A percentile compares a stretch with the other conserved stretches of the same genome.
Evolutionary conservation across 176 grass and related monocot species (phyloP).

Genomic region (Musa itinerans): DNA sequence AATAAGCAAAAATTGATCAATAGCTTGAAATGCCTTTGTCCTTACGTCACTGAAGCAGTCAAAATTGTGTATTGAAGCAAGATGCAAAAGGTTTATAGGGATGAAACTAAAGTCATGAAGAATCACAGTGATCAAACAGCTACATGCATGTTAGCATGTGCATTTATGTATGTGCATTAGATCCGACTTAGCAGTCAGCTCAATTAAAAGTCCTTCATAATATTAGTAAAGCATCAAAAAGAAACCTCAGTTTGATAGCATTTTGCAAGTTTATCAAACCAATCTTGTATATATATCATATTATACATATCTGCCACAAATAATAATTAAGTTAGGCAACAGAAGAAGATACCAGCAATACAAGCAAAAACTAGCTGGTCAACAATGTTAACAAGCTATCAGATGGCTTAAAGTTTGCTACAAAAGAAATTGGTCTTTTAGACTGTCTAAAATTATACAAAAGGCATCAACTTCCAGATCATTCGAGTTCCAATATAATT

Average conservation of each 20-base stretch:
- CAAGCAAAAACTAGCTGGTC: not conserved
- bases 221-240: not conserved
- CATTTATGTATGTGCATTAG: not conserved
- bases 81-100: not conserved
- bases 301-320: not conserved
- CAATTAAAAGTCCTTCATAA: not conserved
- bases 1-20: constrained; percentile 88
- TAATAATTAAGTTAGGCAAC: not conserved
- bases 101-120: constrained; percentile 4
- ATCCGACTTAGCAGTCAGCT: not conserved
- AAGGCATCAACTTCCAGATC: not conserved
- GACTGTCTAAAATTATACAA: not conserved
- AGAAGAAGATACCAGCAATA: not conserved
- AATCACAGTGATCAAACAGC: not conserved
- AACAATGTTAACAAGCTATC: not conserved
- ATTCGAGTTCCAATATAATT: too few relatives aligned
- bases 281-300: not conserved
- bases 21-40: constrained; percentile 92
- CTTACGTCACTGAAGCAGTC: constrained; percentile 66
- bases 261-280: not conserved
- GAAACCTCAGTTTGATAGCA: not conserved
- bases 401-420: not conserved
- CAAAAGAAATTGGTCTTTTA: not conserved
- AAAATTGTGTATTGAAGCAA: constrained; percentile 18
- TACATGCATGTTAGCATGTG: not conserved